Evolutionary conservation across 2,329 filamentous ascomycete genomes (phyloP), one percentile per base, ranked within the genome.

Genomic region (Aspergillus pseudoglaucus): DNA sequence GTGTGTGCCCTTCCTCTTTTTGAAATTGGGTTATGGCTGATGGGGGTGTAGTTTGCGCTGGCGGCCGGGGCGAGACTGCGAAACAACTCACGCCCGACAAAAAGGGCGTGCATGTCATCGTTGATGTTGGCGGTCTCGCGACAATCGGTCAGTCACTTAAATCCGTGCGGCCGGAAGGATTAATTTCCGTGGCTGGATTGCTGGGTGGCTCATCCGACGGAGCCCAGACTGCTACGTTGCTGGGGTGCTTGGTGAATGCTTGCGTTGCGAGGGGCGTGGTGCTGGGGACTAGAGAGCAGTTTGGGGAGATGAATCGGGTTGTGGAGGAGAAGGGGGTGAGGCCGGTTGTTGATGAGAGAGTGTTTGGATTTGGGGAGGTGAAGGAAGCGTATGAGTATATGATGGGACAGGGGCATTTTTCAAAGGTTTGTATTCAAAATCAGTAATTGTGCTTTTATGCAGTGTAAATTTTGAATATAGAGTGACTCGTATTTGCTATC

Each of bases 11-110:
- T 20, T n/a, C 10, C 14, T 35, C 15, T 9, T 38, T 4, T 37
- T 44, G n/a, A 42, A 38, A 3, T 14, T 49, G 12, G 40, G 1
- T 10, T 47, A n/a, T 45, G 23, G 18, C 44, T 17, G 25, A 33
- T 20, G 25, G 42, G 4, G 6, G 37, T n/a, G 27, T 46, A 48
- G 47, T 57, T 72, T 43, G 70, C 69, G 35, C 57, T 63, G 48
- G 76, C 78, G 0, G 73, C 55, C 82, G 80, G 79, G 79, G 79
- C 35, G 69, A 76, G 59, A 70, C 70, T 5, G 79, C 76, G 0
- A 73, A 74, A 52, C 68, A 65, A 44, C 61, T 81, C 4, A 80
- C 78, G 0, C 68, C 72, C 0, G 59, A 63, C 8, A 66, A 66
- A 1, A 56, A 55, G 2, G 80, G 80, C 10, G 74, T 80, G 3